phyloP scores from a whole-genome alignment of 768 basidiomycete species.

The Pulveroboletus ravenelii region DNA sequence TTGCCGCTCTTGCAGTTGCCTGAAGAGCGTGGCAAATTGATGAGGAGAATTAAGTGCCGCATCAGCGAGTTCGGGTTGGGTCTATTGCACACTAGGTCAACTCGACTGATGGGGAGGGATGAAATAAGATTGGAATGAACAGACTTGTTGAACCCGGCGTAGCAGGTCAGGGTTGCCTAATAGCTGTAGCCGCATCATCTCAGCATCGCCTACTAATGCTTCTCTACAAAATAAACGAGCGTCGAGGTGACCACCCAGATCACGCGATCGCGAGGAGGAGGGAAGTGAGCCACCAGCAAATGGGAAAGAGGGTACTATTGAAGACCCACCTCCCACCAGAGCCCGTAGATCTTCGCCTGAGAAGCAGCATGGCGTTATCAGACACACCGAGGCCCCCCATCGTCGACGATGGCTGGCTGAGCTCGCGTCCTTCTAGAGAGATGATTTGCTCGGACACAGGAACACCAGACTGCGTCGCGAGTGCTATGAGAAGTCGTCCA shows the following conservation, averaged over 20 bases:
- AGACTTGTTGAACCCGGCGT: slow-evolving; percentile 63
- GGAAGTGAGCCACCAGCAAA: background rate
- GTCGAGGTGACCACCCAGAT: background rate
- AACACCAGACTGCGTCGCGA: slow-evolving; percentile 59
- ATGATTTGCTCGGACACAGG: slow-evolving; percentile 70
- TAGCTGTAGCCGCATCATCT: slow-evolving; percentile 86
- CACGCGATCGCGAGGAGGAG: background rate
- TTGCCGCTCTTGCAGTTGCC: slow-evolving; percentile 56
- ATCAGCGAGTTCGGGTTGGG: slow-evolving; percentile 74
- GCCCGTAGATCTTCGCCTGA: slow-evolving; percentile 55
- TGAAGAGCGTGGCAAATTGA: slow-evolving; percentile 71
- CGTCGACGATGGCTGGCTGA: slow-evolving; percentile 62
- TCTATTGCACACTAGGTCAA: slow-evolving; percentile 35
- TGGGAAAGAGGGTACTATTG: background rate
- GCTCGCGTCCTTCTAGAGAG: slow-evolving; percentile 59
- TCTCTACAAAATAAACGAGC: slow-evolving; percentile 37
- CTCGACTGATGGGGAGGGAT: background rate
- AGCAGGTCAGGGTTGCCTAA: slow-evolving; percentile 81
- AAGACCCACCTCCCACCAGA: slow-evolving; percentile 39
- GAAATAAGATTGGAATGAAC: background rate
- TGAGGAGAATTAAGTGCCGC: slow-evolving; percentile 66
- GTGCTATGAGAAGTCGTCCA: background rate
- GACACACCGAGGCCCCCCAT: slow-evolving; percentile 60
- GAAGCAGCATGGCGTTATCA: slow-evolving; percentile 58
- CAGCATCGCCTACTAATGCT: slow-evolving; percentile 67